A percentile compares a stretch with the other conserved stretches of the same genome.
Evolutionary conservation across 768 basidiomycete species (phyloP).

Genomic region (Boletales sp.): DNA sequence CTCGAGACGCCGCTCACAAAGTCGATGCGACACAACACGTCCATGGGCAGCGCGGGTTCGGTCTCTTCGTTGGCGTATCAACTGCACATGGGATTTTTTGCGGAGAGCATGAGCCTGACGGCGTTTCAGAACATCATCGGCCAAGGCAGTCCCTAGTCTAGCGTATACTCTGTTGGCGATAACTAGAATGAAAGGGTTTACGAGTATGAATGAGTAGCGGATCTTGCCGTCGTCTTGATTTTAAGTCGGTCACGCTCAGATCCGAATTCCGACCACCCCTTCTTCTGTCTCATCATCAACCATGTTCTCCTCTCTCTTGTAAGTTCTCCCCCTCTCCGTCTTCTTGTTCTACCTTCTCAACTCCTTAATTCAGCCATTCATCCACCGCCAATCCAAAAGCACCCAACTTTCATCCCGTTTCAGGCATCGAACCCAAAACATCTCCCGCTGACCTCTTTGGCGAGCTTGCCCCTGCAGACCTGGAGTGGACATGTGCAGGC

Average conservation of each 20-base stretch:
- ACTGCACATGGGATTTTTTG: constrained; percentile 22
- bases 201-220: too few species aligned
- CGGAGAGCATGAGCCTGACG: constrained; percentile 21
- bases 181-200: too few species aligned
- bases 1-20: too few species aligned
- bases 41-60: constrained; percentile 9
- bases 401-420: constrained; percentile 82
- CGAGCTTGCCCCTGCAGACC: constrained; percentile 70
- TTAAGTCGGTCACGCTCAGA: too few species aligned
- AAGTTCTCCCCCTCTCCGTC: constrained; percentile 34
- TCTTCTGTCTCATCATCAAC: constrained; percentile 21
- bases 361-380: constrained; percentile 38
- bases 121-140: constrained; percentile 27
- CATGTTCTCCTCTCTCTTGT: constrained; percentile 86
- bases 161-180: too few species aligned
- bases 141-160: constrained; percentile 18
- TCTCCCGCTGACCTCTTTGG: constrained; percentile 63
- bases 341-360: too few species aligned
- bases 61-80: constrained; percentile 28
- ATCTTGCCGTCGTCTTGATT: too few species aligned
- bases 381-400: constrained; percentile 60
- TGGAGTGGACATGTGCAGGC: constrained; percentile 75
- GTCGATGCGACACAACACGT: too few species aligned
- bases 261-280: too few species aligned
- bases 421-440: constrained; percentile 42